Evolutionary conservation across 225 moss, liverwort and hornwort genomes (phyloP).

Genomic region (Takakia lepidozioides): DNA sequence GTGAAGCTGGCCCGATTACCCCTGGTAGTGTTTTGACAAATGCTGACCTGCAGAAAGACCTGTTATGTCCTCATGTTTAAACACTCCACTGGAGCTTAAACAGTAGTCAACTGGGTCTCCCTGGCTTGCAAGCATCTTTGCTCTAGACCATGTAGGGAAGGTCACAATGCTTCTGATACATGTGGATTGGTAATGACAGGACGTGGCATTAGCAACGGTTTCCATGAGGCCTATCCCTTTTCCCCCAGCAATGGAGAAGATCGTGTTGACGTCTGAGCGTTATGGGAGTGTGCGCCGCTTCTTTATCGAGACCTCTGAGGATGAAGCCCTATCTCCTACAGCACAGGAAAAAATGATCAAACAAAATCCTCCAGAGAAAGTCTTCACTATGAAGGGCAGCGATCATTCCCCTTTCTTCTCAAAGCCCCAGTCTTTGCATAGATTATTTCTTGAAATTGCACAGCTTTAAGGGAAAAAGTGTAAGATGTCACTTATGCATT

Average conservation of each 20-base stretch:
- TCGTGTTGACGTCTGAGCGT: slow-evolving; percentile 61
- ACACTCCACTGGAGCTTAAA: too few relatives aligned
- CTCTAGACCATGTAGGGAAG: too few relatives aligned
- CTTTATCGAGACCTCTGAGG: slow-evolving; percentile 70
- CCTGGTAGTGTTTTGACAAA: too few relatives aligned
- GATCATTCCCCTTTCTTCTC: slow-evolving; percentile 99
- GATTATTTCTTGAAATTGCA: slow-evolving; percentile 77
- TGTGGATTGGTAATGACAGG: slow-evolving; percentile 25
- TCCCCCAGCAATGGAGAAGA: slow-evolving; percentile 87
- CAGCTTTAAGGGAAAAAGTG: slow-evolving; percentile 48
- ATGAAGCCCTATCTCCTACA: slow-evolving; percentile 62
- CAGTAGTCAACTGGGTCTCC: too few relatives aligned
- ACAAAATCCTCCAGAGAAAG: slow-evolving; percentile 83
- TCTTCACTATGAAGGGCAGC: slow-evolving; percentile 79
- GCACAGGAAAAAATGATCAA: slow-evolving; percentile 62
- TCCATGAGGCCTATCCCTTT: slow-evolving; percentile 94
- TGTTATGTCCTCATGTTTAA: too few relatives aligned
- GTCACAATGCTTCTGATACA: too few relatives aligned
- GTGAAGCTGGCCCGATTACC: too few relatives aligned
- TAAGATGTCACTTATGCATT: too few relatives aligned
- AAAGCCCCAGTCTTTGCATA: slow-evolving; percentile 89
- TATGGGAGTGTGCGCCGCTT: slow-evolving; percentile 83
- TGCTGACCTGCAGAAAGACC: too few relatives aligned
- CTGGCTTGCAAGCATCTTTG: too few relatives aligned
- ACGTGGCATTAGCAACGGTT: slow-evolving; percentile 87